phyloP scores from a whole-genome alignment of 371 early-diverging fungal genomes.

The Syncephalastrum racemosum region DNA sequence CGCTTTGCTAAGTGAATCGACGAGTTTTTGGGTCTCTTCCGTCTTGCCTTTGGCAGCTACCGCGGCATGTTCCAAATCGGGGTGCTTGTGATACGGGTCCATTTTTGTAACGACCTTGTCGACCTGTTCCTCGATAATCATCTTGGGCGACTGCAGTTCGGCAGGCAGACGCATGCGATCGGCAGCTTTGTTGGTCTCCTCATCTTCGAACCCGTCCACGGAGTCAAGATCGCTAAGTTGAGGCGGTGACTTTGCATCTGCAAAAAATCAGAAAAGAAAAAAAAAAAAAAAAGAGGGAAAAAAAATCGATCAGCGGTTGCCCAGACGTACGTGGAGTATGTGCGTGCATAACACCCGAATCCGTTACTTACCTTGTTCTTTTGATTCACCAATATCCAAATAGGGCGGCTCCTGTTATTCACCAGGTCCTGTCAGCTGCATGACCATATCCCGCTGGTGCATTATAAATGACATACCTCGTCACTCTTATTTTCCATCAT shows the following conservation, averaged over 20 bases:
- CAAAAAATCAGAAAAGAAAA: too few relatives aligned
- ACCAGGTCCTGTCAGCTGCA: background rate
- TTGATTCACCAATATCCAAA: slow-evolving; percentile 47
- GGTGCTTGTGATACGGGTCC: slow-evolving; percentile 25
- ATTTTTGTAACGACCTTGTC: slow-evolving; percentile 52
- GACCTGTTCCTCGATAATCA: slow-evolving; percentile 55
- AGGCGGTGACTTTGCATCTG: too few relatives aligned
- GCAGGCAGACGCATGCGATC: slow-evolving; percentile 32
- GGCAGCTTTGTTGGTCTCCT: slow-evolving; percentile 25
- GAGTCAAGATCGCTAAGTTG: too few relatives aligned
- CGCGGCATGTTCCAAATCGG: background rate
- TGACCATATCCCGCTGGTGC: background rate
- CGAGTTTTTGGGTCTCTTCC: background rate
- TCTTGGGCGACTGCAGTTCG: slow-evolving; percentile 50
- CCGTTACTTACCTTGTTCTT: slow-evolving; percentile 14
- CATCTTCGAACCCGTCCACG: slow-evolving; percentile 48
- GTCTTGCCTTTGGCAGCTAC: background rate
- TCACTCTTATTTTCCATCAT: slow-evolving; percentile 30
- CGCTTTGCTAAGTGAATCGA: background rate
- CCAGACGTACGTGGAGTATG: background rate
- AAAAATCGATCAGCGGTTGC: background rate
- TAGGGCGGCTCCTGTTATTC: slow-evolving; percentile 42
- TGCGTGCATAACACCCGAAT: too few relatives aligned
- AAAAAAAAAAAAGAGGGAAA: too few relatives aligned
- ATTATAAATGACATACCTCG: slow-evolving; percentile 28